Evolutionary conservation across 2,329 filamentous ascomycete species (phyloP).

Genomic region (Penicillium sp.): DNA sequence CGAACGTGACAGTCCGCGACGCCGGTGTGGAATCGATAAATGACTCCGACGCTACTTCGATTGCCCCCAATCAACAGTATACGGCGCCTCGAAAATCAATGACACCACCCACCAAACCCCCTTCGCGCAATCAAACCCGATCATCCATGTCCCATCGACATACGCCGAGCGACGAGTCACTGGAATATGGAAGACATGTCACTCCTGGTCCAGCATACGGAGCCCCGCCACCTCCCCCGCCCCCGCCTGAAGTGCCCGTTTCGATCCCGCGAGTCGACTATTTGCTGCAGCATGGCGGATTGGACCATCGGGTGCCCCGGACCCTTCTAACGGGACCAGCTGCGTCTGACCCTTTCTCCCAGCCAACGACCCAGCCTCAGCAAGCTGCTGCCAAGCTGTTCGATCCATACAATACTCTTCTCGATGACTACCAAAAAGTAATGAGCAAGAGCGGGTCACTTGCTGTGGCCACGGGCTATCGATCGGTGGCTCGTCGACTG

Average conservation of each 20-base stretch:
- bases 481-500: constrained; percentile 84
- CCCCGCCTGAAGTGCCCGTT: constrained; percentile 63
- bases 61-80: constrained; percentile 44
- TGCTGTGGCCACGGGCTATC: constrained; percentile 91
- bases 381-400: constrained; percentile 72
- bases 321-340: constrained; percentile 58
- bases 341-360: constrained; percentile 56
- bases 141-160: constrained; percentile 33
- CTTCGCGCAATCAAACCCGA: constrained; percentile 36
- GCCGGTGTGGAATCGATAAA: constrained; percentile 35
- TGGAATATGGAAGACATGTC: constrained; percentile 34
- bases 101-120: constrained; percentile 33
- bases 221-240: constrained; percentile 68
- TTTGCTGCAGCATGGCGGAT: constrained; percentile 80
- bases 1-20: constrained; percentile 37
- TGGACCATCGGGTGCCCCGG: constrained; percentile 68
- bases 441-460: constrained; percentile 81
- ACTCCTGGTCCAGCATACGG: constrained; percentile 32
- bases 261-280: constrained; percentile 86
- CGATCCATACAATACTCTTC: constrained; percentile 72
- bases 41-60: constrained; percentile 48
- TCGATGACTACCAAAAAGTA: constrained; percentile 83
- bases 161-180: constrained; percentile 37
- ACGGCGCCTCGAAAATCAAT: constrained; percentile 29
- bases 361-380: constrained; percentile 61